Conservation (phyloP, 1,284 basidiomycete species). For the Mycosarcoma mackinlayi region DNA sequence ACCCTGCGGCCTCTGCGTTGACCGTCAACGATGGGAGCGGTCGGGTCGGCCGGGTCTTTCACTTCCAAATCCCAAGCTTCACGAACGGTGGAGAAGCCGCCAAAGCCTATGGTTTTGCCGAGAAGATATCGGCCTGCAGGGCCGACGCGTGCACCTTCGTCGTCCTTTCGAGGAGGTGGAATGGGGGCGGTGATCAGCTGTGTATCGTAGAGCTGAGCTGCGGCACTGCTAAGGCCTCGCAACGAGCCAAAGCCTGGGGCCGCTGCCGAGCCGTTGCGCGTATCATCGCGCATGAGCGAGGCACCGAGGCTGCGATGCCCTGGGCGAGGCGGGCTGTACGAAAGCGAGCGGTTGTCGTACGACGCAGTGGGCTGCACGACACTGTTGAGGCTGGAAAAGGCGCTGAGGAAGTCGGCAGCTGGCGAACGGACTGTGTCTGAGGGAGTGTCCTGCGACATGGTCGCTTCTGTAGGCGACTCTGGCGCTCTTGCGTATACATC, state of each 20-base stretch:
- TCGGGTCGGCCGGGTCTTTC: constrained; percentile 22
- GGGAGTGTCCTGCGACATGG: constrained; percentile 12
- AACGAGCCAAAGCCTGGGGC: constrained; percentile 27
- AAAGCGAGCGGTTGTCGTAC: constrained; percentile 40
- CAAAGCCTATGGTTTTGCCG: constrained; percentile 81
- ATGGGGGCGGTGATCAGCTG: constrained; percentile 22
- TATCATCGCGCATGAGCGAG: constrained; percentile 27
- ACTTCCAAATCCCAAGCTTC: constrained; percentile 70
- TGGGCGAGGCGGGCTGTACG: constrained; percentile 42
- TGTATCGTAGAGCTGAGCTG: constrained; percentile 33
- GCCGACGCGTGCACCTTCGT: constrained; percentile 55
- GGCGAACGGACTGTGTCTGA: constrained; percentile 68
- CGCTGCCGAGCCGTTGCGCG: constrained; percentile 25
- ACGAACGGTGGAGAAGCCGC: constrained; percentile 87
- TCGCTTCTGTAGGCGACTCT: constrained; percentile 1
- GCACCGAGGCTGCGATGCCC: constrained; percentile 33
- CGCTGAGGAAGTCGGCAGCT: constrained; percentile 80
- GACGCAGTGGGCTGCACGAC: constrained; percentile 29
- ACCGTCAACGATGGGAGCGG: constrained; percentile 32
- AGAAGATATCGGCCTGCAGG: constrained; percentile 74
- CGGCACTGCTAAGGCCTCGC: constrained; percentile 44
- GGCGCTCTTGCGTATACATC: constrained; percentile 3
- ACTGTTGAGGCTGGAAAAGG: constrained; percentile 71
- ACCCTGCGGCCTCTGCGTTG: constrained; percentile 36
- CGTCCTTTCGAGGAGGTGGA: constrained; percentile 39